Evolutionary conservation across 352 stramenopile genomes (phyloP).

Genomic region (Sclerospora graminicola): DNA sequence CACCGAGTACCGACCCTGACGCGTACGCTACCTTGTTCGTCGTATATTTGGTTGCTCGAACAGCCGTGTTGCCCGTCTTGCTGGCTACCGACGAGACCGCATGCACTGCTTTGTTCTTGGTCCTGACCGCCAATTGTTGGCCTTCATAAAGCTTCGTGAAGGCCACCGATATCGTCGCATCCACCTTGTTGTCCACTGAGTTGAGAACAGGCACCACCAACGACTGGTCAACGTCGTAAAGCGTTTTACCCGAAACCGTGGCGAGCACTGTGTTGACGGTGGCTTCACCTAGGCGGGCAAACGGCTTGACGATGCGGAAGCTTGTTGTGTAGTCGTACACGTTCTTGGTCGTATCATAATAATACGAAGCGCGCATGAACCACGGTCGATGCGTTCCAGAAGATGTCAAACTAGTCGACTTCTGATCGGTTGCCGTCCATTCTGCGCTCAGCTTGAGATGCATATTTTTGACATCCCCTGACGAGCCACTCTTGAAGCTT

Average conservation of each 20-base stretch:
- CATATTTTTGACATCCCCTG: slow-evolving; percentile 11
- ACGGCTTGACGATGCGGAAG: slow-evolving; percentile 50
- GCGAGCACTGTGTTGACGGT: slow-evolving; percentile 55
- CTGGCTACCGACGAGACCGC: slow-evolving; percentile 27
- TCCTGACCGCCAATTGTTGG: slow-evolving; percentile 50
- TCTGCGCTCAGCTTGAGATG: slow-evolving; percentile 14
- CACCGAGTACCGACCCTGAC: slow-evolving; percentile 23
- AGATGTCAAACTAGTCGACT: slow-evolving; percentile 1
- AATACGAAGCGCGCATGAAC: slow-evolving; percentile 68
- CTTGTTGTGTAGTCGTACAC: slow-evolving; percentile 80
- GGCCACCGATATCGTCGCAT: slow-evolving; percentile 48
- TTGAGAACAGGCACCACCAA: slow-evolving; percentile 45
- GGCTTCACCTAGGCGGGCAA: slow-evolving; percentile 55
- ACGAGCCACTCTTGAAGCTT: slow-evolving; percentile 24
- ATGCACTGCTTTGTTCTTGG: slow-evolving; percentile 45
- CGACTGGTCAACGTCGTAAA: slow-evolving; percentile 48
- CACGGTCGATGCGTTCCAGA: slow-evolving; percentile 38
- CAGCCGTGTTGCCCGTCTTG: slow-evolving; percentile 32
- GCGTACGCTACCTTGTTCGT: slow-evolving; percentile 24
- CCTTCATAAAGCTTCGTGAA: slow-evolving; percentile 57
- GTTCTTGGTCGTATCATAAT: slow-evolving; percentile 71
- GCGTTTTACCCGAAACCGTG: slow-evolving; percentile 46
- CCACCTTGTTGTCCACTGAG: slow-evolving; percentile 61
- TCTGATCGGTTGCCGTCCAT: slow-evolving; percentile 7
- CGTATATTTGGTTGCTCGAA: slow-evolving; percentile 50